Evolutionary conservation across 2,329 filamentous ascomycete genomes (phyloP), one percentile per base, ranked within the genome.

Genomic region (Calonectria multiphialidica): DNA sequence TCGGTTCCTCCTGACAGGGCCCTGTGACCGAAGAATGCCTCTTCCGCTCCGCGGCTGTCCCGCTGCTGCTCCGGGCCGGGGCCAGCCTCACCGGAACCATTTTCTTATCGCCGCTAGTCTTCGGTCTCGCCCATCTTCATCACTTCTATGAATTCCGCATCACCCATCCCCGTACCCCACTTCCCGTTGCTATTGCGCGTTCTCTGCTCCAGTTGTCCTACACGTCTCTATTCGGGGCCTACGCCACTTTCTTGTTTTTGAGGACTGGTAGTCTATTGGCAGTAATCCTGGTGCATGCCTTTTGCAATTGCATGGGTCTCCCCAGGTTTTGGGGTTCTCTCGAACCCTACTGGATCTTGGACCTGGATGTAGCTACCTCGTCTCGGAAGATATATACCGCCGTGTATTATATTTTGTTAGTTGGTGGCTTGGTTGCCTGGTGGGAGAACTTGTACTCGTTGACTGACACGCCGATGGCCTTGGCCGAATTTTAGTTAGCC

Each of bases 101-200:
- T 80, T 95, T 98, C 84, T 86, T 95, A 13, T 94, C 95, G 1
- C 96, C 96, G 8, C 86, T 98, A 13, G 93, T 98, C 82, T 98
- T 98, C 81, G 96, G 96, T 64, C 91, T 98, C 53, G 96, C 97
- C 9, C 97, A 99, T 84, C 84, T 98, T 59, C 96, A 99, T 84
- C 97, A 99, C 85, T 95, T 98, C 82, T 98, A 98, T 86, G 97
- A 98, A 85, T 98, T 98, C 84, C 90, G 93, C 69, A 87, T 98
- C 70, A 94, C 93, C 1, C 91, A 97, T 78, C 94, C 95, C 10
- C 87, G 91, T 74, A 91, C 93, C 2, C 90, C 94, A 0, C 80
- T 92, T 15, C 75, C 88, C 1, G 87, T 90, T 2, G 91, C 93
- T 8, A 80, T 97, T 7, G 81, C 94, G 33, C 92, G 95, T 62